phyloP scores from a whole-genome alignment of 2,329 filamentous ascomycete species.

The Colletotrichum agaves region DNA sequence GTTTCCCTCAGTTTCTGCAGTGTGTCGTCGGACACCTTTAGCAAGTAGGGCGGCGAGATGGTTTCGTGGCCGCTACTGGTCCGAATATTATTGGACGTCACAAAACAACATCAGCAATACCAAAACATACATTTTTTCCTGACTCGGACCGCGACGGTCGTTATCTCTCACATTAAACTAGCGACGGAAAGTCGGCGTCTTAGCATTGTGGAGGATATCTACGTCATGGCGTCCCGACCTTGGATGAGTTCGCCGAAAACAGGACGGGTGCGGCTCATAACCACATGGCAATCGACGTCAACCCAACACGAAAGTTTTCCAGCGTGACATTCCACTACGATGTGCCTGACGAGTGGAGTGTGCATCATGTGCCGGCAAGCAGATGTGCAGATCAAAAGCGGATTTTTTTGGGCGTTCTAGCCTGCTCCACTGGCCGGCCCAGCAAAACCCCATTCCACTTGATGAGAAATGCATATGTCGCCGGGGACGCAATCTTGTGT shows the following conservation, averaged over 20 bases:
- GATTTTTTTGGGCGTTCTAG: constrained; percentile 25
- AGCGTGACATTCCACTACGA: constrained; percentile 3
- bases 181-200: not conserved
- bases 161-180: not conserved
- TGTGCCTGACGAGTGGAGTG: constrained; percentile 26
- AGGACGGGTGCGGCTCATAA: constrained; percentile 19
- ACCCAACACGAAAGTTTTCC: not conserved
- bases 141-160: not conserved
- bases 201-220: not conserved
- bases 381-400: constrained; percentile 37
- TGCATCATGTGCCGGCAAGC: constrained; percentile 22
- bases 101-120: not conserved
- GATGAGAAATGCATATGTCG: constrained; percentile 6
- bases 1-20: constrained; percentile 11
- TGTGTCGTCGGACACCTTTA: constrained; percentile 9
- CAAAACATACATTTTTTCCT: not conserved
- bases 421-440: constrained; percentile 23
- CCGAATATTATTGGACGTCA: not conserved
- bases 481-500: not conserved
- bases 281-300: constrained; percentile 13
- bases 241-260: not conserved
- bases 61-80: not conserved
- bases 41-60: constrained; percentile 6
- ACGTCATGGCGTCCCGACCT: not conserved
- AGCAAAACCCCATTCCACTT: not conserved